Percentiles rank a stretch among this genome's conserved stretches.
Conservation (phyloP, 176 grass and related monocot genomes). For the Pontederia paniculata region DNA sequence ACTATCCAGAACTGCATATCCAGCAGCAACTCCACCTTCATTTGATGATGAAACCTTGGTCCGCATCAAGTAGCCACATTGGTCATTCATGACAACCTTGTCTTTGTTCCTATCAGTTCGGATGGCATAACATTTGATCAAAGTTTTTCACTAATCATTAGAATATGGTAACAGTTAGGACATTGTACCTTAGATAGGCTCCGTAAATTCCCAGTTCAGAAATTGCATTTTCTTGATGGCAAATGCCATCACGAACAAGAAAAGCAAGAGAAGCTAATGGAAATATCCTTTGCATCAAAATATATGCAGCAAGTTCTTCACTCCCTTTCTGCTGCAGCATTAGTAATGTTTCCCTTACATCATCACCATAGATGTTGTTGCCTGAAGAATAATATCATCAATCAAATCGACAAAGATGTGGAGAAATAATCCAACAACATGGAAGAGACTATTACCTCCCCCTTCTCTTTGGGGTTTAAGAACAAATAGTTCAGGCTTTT, state of each 20-base stretch:
- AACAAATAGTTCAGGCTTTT: slow-evolving; percentile 79
- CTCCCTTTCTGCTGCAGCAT: slow-evolving; percentile 47
- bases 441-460: slow-evolving; percentile 33
- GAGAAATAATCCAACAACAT: background rate
- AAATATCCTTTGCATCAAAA: slow-evolving; percentile 95
- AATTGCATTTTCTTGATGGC: slow-evolving; percentile 59
- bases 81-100: slow-evolving; percentile 60
- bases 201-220: slow-evolving; percentile 87
- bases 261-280: slow-evolving; percentile 52
- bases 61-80: slow-evolving; percentile 76
- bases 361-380: slow-evolving; percentile 73
- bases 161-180: slow-evolving; percentile 1
- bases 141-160: slow-evolving; percentile 7
- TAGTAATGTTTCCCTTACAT: slow-evolving; percentile 44
- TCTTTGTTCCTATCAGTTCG: slow-evolving; percentile 63
- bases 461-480: slow-evolving; percentile 90
- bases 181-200: slow-evolving; percentile 55
- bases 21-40: slow-evolving; percentile 88
- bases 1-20: slow-evolving; percentile 87
- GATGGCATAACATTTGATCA: background rate
- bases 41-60: slow-evolving; percentile 95
- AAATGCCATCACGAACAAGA: slow-evolving; percentile 60
- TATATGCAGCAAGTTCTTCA: slow-evolving; percentile 70
- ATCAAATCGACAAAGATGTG: slow-evolving; percentile 12
- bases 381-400: slow-evolving; percentile 33